Percentiles rank a stretch among this genome's conserved stretches.
phyloP scores from a whole-genome alignment of 2,329 filamentous ascomycete genomes.

The Clonostachys rhizophaga region DNA sequence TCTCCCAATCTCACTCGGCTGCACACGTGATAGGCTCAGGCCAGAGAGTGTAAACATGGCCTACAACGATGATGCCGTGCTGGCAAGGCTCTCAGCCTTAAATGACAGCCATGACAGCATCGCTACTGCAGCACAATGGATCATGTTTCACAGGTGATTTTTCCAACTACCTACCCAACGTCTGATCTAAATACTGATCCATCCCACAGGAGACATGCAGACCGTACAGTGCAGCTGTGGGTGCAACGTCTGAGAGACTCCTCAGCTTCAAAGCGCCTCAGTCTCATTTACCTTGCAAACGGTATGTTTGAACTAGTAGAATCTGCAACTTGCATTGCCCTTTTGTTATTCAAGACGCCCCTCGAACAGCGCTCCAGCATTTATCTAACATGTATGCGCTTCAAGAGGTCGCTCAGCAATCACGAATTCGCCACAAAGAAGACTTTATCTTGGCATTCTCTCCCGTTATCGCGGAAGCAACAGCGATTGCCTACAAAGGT shows the following conservation, averaged over 20 bases:
- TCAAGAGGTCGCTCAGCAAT: constrained; percentile 86
- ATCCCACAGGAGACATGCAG: constrained; percentile 72
- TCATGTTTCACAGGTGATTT: constrained; percentile 95
- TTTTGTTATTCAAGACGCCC: too few species aligned
- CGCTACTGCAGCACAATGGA: constrained; percentile 95
- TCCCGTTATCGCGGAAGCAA: constrained; percentile 88
- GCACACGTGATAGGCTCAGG: too few species aligned
- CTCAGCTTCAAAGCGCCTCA: constrained; percentile 78
- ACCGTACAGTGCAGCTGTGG: constrained; percentile 90
- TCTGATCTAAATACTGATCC: neutral
- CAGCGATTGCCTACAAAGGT: constrained; percentile 84
- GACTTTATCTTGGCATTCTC: constrained; percentile 92
- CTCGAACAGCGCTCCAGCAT: constrained; percentile 1
- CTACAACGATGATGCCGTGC: constrained; percentile 92
- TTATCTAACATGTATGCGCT: constrained; percentile 22
- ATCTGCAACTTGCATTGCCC: neutral
- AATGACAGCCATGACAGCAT: constrained; percentile 99
- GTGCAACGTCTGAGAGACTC: constrained; percentile 85
- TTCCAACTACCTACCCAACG: neutral
- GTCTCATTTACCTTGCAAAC: constrained; percentile 91
- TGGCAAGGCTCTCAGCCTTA: constrained; percentile 88
- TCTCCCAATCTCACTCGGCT: too few species aligned
- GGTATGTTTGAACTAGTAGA: constrained; percentile 48
- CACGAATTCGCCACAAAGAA: constrained; percentile 84
- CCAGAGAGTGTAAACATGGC: constrained; percentile 56